Conservation (phyloP, 164 flowering plant species). For the Magnolia kwangsiensis region DNA sequence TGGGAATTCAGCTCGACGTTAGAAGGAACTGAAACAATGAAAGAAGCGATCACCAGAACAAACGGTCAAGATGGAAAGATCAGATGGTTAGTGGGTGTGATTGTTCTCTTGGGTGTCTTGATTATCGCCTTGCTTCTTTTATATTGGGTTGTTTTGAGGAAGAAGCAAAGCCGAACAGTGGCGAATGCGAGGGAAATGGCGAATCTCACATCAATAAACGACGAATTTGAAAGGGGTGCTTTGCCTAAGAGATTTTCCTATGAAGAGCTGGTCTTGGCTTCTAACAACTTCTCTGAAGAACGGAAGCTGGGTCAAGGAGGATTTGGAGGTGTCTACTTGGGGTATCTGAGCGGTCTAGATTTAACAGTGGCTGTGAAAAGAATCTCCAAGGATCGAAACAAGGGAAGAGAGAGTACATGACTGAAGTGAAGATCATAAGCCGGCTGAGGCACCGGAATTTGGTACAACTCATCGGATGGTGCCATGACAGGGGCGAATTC, state of each 20-base stretch:
- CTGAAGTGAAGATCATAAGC: slow-evolving; percentile 46
- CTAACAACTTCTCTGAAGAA: slow-evolving; percentile 20
- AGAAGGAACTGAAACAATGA: background rate
- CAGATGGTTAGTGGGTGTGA: background rate
- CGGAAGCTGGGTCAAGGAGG: slow-evolving; percentile 32
- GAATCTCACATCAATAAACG: slow-evolving; percentile 15
- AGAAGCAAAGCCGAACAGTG: background rate
- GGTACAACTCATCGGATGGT: slow-evolving; percentile 49
- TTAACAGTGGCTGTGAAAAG: slow-evolving; percentile 34
- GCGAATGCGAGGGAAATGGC: background rate
- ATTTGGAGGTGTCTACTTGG: slow-evolving; percentile 37
- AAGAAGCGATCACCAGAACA: background rate
- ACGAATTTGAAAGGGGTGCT: slow-evolving; percentile 20
- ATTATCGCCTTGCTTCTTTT: background rate
- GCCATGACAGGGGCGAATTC: slow-evolving; percentile 40
- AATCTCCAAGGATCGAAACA: slow-evolving; percentile 36
- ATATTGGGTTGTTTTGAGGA: background rate
- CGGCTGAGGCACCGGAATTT: slow-evolving; percentile 41
- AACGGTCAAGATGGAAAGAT: background rate
- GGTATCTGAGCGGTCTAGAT: slow-evolving; percentile 18
- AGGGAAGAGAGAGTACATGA: slow-evolving; percentile 39
- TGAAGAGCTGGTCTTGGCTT: slow-evolving; percentile 22
- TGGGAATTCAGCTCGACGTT: slow-evolving; percentile 26
- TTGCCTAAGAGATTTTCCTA: slow-evolving; percentile 22
- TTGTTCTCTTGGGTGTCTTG: background rate